Percentiles rank a stretch among this genome's conserved stretches.
Conservation (phyloP, 2,329 filamentous ascomycete species). For the Colletotrichum zoysiae region DNA sequence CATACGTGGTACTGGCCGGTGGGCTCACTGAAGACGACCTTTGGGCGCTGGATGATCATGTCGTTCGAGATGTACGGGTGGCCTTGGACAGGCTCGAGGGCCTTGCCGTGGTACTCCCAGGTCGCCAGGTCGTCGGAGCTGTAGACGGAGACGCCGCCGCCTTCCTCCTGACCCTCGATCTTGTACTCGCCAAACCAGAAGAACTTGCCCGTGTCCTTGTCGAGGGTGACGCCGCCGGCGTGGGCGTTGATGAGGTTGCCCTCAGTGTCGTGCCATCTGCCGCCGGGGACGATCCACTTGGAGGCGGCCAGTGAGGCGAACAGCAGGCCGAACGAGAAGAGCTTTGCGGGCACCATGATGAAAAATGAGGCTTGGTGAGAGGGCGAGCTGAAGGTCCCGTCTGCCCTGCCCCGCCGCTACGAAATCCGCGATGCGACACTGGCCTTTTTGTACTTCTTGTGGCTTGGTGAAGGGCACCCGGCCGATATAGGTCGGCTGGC, state of each 20-base stretch:
- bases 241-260: constrained; percentile 73
- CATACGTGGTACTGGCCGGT: constrained; percentile 68
- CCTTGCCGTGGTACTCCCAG: constrained; percentile 69
- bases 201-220: constrained; percentile 66
- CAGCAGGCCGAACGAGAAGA: constrained; percentile 31
- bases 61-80: constrained; percentile 67
- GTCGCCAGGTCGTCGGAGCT: constrained; percentile 72
- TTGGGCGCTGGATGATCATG: constrained; percentile 72
- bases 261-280: constrained; percentile 70
- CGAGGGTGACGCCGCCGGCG: constrained; percentile 67
- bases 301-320: constrained; percentile 47
- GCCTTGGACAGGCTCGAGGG: constrained; percentile 66
- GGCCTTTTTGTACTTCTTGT: constrained; percentile 23
- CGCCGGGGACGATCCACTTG: constrained; percentile 73
- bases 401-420: neutral
- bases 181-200: constrained; percentile 75
- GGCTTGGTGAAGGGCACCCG: constrained; percentile 6
- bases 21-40: constrained; percentile 69
- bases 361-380: constrained; percentile 1
- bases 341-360: constrained; percentile 38
- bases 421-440: constrained; percentile 3
- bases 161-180: constrained; percentile 67
- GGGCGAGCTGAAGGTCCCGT: neutral
- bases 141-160: constrained; percentile 71
- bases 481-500: constrained; percentile 26